A percentile compares a stretch with the other conserved stretches of the same genome.
phyloP scores from a whole-genome alignment of 768 basidiomycete genomes.

The Clavulina sp. region DNA sequence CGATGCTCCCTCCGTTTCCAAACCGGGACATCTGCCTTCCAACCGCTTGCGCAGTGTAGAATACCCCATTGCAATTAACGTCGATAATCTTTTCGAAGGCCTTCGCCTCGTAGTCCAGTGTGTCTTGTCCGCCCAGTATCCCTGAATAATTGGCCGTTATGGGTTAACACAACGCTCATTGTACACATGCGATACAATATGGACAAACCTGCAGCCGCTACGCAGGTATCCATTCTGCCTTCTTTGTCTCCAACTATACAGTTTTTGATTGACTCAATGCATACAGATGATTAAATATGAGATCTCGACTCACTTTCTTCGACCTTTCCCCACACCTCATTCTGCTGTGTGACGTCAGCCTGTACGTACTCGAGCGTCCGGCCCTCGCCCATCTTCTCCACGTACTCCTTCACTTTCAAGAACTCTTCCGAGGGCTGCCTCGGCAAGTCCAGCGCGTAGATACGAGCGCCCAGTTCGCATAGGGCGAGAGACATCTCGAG shows the following conservation, averaged over 20 bases:
- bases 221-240: constrained; percentile 52
- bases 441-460: constrained; percentile 14
- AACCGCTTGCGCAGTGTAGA: constrained; percentile 45
- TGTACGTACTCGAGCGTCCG: constrained; percentile 39
- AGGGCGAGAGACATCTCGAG: constrained; percentile 70
- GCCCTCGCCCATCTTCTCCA: constrained; percentile 25
- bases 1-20: constrained; percentile 31
- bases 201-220: constrained; percentile 40
- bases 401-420: constrained; percentile 22
- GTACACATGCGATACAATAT: background rate
- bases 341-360: constrained; percentile 50
- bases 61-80: constrained; percentile 44
- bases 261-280: background rate
- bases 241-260: constrained; percentile 38
- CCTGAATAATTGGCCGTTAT: constrained; percentile 20
- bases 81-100: constrained; percentile 51
- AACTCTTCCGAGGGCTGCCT: constrained; percentile 10
- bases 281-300: background rate
- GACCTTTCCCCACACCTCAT: constrained; percentile 35
- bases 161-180: background rate
- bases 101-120: constrained; percentile 41
- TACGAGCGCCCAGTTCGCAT: constrained; percentile 49
- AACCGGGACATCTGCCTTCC: constrained; percentile 38
- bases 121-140: constrained; percentile 30
- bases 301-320: constrained; percentile 20